Percentiles rank a stretch among this genome's conserved stretches.
Conservation (phyloP, 805 yeast species). For the Grigorovia transvaalensis region DNA sequence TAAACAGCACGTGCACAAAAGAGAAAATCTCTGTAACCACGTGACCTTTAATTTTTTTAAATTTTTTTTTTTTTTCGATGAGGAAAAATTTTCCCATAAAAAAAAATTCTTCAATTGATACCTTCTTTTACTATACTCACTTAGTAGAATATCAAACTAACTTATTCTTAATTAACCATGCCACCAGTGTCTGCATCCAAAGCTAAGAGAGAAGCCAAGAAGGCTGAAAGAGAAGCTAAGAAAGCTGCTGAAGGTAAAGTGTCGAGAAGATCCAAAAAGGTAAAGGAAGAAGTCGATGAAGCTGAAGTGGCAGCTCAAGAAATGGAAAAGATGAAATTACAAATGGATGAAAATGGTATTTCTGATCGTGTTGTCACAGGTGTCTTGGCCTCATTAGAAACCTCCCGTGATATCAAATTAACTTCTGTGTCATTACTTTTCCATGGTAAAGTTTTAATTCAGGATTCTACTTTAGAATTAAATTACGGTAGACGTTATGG, state of each 20-base stretch:
- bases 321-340: slow-evolving; percentile 79
- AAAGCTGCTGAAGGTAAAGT: slow-evolving; percentile 73
- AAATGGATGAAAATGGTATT: slow-evolving; percentile 85
- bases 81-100: neutral
- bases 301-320: slow-evolving; percentile 58
- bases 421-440: slow-evolving; percentile 83
- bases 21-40: neutral
- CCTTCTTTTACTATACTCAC: no score
- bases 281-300: slow-evolving; percentile 35
- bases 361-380: slow-evolving; percentile 98
- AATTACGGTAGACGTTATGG: slow-evolving; percentile 98
- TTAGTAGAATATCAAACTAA: no score
- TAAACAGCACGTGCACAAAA: no score
- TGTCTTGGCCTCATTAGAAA: slow-evolving; percentile 77
- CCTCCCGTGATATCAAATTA: slow-evolving; percentile 89
- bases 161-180: slow-evolving; percentile 12
- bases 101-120: no score
- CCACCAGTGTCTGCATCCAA: slow-evolving; percentile 74
- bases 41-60: neutral
- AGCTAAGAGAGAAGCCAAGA: slow-evolving; percentile 92
- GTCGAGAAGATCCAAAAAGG: slow-evolving; percentile 34
- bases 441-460: slow-evolving; percentile 95
- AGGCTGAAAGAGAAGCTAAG: slow-evolving; percentile 97
- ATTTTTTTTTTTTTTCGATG: neutral
- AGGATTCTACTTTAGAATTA: slow-evolving; percentile 84